These are phyloP conservation scores for Erythrobasidium hasegawianum DNA, from an alignment of 1,284 basidiomycete species.

Conservation along the genomic window DNA sequence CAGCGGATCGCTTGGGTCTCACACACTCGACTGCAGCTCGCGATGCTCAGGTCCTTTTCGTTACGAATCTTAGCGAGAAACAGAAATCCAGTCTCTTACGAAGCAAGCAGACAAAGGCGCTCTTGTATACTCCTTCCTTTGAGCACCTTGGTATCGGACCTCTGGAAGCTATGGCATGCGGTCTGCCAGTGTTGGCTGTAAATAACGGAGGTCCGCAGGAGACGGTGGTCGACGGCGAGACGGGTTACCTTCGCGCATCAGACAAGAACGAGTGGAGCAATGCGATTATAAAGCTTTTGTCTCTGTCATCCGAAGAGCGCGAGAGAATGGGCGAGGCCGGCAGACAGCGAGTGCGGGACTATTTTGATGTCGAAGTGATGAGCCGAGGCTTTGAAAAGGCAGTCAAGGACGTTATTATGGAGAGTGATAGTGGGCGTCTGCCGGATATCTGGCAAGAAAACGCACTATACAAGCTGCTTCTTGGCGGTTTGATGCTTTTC, in stretches of 20 bases:
- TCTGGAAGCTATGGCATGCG: conserved; percentile 89
- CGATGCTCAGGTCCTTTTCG: conserved; percentile 67
- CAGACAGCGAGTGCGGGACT: conserved; percentile 57
- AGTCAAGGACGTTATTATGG: conserved; percentile 52
- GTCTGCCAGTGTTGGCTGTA: conserved; percentile 75
- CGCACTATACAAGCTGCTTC: neutral
- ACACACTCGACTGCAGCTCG: conserved; percentile 50
- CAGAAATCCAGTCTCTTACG: conserved; percentile 73
- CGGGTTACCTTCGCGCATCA: conserved; percentile 63
- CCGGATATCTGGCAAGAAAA: conserved; percentile 27
- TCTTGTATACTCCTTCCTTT: conserved; percentile 90
- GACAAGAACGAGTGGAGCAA: conserved; percentile 64
- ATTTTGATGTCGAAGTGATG: conserved; percentile 65
- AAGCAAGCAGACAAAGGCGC: conserved; percentile 58
- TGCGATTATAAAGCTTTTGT: conserved; percentile 61
- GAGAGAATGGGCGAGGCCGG: conserved; percentile 57
- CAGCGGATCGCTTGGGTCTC: conserved; percentile 54
- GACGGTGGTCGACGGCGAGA: conserved; percentile 66
- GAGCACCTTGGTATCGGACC: conserved; percentile 98
- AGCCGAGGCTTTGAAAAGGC: conserved; percentile 62
- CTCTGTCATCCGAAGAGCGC: conserved; percentile 55
- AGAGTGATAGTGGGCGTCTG: conserved; percentile 1
- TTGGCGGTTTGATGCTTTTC: conserved; percentile 10
- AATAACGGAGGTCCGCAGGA: conserved; percentile 89
- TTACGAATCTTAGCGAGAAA: conserved; percentile 76